These are phyloP conservation scores for Acephala macrosclerotiorum DNA, from an alignment of 2,329 filamentous ascomycete species.

Conservation along the genomic window DNA sequence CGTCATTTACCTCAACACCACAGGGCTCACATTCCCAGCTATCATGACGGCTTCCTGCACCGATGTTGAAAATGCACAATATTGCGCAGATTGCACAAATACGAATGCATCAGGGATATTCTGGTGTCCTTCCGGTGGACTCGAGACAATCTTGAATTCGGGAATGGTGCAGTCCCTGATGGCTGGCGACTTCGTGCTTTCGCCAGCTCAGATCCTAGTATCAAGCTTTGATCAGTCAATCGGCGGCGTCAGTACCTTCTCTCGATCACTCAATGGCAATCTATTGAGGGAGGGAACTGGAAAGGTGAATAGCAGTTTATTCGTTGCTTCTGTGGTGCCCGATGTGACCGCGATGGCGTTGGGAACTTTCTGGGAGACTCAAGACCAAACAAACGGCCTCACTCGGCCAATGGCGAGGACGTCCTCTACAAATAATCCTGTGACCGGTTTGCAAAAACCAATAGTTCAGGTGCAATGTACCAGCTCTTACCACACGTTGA, in stretches of 20 bases:
- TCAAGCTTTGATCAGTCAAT: background rate
- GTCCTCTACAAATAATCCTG: background rate
- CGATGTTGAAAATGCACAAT: background rate
- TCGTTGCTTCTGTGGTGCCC: background rate
- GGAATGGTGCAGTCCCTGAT: background rate
- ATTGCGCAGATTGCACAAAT: background rate
- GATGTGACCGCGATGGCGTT: background rate
- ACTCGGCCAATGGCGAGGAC: background rate
- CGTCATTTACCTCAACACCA: background rate
- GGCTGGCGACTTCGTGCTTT: background rate
- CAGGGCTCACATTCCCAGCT: background rate
- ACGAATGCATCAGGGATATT: background rate
- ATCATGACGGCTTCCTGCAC: background rate
- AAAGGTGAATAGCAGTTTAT: background rate
- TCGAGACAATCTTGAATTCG: background rate
- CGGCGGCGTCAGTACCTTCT: background rate
- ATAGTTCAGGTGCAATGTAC: background rate
- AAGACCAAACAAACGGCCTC: background rate
- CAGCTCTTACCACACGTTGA: too few species aligned
- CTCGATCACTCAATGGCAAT: background rate
- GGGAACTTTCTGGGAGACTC: background rate
- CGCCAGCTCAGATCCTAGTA: background rate
- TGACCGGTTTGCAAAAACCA: background rate
- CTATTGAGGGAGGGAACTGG: background rate
- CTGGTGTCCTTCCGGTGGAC: background rate